Evolutionary conservation across 2,329 filamentous ascomycete species (phyloP).

Genomic region (Gyromitra esculenta): DNA sequence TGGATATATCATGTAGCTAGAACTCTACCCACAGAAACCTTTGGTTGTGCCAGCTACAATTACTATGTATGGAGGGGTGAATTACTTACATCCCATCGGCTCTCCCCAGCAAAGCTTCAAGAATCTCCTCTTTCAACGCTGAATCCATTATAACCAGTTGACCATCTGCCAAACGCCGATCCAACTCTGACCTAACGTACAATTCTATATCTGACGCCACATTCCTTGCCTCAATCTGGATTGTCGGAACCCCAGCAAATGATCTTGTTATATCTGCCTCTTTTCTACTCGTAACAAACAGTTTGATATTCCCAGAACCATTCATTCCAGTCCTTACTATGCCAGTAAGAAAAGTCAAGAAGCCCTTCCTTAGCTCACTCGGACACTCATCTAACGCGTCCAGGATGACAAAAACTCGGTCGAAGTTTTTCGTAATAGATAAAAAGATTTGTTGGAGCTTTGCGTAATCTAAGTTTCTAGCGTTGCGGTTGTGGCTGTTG

Average conservation of each 20-base stretch:
- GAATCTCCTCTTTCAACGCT: neutral
- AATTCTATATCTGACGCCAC: constrained; percentile 14
- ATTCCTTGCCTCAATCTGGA: constrained; percentile 23
- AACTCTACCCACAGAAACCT: neutral
- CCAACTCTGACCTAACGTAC: neutral
- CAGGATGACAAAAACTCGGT: constrained; percentile 25
- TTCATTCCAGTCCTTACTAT: neutral
- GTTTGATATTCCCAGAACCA: constrained; percentile 46
- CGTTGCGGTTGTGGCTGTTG: neutral
- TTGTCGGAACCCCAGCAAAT: constrained; percentile 12
- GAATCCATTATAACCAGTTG: neutral
- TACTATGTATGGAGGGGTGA: neutral
- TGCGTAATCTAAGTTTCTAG: neutral
- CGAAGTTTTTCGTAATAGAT: neutral
- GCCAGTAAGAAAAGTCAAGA: constrained; percentile 2
- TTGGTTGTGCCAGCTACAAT: neutral
- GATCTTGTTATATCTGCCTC: constrained; percentile 12
- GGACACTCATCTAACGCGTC: constrained; percentile 31
- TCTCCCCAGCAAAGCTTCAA: neutral
- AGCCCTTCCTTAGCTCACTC: neutral
- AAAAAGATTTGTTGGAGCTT: neutral
- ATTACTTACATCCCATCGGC: neutral
- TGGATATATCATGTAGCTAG: neutral
- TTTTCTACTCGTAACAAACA: constrained; percentile 35
- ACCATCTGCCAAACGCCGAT: neutral